Evolutionary conservation across 2,329 filamentous ascomycete species (phyloP), one percentile per base, ranked within the genome.

Genomic region (Beauveria caledonica): DNA sequence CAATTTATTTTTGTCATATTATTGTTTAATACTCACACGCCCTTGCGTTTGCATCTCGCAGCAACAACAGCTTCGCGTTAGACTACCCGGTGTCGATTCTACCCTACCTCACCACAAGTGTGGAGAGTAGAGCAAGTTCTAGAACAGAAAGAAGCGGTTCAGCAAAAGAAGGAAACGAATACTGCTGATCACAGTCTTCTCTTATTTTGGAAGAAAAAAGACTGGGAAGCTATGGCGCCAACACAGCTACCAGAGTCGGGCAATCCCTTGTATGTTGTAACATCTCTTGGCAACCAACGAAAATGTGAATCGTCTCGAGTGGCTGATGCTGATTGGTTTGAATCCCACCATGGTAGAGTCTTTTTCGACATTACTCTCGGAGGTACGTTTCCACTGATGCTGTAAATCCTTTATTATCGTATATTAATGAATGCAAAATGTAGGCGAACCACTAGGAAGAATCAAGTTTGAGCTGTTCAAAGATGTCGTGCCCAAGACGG

Each of bases 401-500:
- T 25, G 6, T 25, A 25, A 6, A 25, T 25, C 6, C 25, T 25
- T 6, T 6, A 25, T 25, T 25, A 25, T 27, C 29, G 29, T 29
- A 33, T 33, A 33, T 25, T 21, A 5, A 40, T 21, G 3, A 42
- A 17, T 44, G 9, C 3, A 17, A 6, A 15, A 23, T 39, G 27
- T 66, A 94, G 92, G 92, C 63, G 90, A 95, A 70, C 87, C 90
- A 3, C 83, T 96, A 17, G 92, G 92, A 64, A 87, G 92, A 61
- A 86, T 96, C 69, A 92, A 89, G 66, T 92, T 96, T 73, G 90
- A 97, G 75, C 85, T 99, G 63, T 97, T 94, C 79, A 86, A 87
- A 63, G 83, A 96, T 74, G 80, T 88, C 23, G 89, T 91, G 0
- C 92, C 92, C 64, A 87, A 87, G 68, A 97, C 94, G 9, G 90